A percentile compares a stretch with the other conserved stretches of the same genome.
phyloP scores from a whole-genome alignment of 2,329 filamentous ascomycete genomes.

The Fusarium secorum region DNA sequence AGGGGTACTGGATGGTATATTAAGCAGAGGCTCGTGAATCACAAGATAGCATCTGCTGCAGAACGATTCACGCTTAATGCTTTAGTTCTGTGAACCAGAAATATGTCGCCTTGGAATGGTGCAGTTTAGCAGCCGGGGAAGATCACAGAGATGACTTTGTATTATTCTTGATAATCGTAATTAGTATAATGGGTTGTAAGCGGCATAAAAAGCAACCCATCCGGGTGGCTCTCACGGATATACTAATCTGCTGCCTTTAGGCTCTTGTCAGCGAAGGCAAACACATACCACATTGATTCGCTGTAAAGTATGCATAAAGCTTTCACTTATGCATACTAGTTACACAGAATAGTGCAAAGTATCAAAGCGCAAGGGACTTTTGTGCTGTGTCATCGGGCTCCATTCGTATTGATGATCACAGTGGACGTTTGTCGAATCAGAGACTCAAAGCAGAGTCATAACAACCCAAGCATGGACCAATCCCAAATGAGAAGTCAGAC shows the following conservation, averaged over 20 bases:
- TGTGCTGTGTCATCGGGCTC: background rate
- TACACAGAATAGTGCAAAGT: fast-evolving
- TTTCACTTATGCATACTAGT: fast-evolving
- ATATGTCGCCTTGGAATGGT: fast-evolving
- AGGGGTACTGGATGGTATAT: too few relatives aligned
- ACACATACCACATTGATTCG: fast-evolving
- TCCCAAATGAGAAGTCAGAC: background rate
- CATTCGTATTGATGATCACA: background rate
- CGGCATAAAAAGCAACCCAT: fast-evolving
- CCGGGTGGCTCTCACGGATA: background rate
- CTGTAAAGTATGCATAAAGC: fast-evolving
- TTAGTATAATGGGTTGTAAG: fast-evolving
- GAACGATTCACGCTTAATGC: too few relatives aligned
- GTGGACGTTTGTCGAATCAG: background rate
- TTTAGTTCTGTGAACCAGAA: background rate
- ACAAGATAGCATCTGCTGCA: background rate
- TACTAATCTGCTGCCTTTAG: background rate
- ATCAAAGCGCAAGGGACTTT: background rate
- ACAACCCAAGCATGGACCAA: background rate
- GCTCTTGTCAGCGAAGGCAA: background rate
- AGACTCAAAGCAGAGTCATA: background rate
- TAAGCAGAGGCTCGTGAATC: fast-evolving
- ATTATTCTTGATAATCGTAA: fast-evolving
- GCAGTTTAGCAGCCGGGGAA: fast-evolving
- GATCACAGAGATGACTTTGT: fast-evolving